These are phyloP conservation scores for Vinca minor DNA, from an alignment of 257 asterid species.

Conservation along the genomic window DNA sequence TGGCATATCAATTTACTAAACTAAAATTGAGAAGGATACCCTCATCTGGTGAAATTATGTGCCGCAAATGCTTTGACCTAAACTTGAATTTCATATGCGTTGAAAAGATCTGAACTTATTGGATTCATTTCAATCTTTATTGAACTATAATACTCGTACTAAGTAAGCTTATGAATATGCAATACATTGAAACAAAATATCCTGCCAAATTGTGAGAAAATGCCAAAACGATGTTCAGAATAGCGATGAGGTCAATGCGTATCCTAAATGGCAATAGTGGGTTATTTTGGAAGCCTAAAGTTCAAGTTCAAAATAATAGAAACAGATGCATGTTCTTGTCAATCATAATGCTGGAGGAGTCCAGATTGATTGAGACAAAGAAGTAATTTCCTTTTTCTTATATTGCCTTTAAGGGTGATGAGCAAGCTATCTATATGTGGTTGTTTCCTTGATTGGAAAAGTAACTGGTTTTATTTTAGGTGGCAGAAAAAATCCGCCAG, in stretches of 20 bases:
- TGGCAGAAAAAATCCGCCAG: constrained; percentile 83
- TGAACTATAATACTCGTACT: not conserved
- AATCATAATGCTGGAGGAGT: not conserved
- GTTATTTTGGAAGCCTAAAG: constrained; percentile 1
- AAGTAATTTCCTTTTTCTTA: not conserved
- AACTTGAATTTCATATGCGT: constrained; percentile 1
- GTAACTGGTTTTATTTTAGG: constrained; percentile 36
- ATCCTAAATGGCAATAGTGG: not conserved
- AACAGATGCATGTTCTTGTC: not conserved
- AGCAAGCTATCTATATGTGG: not conserved
- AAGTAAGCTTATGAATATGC: not conserved
- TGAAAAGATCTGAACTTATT: not conserved
- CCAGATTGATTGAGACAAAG: not conserved
- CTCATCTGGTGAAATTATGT: not conserved
- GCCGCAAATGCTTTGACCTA: not conserved
- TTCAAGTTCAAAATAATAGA: not conserved
- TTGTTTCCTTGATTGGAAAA: constrained; percentile 10
- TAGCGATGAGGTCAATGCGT: not conserved
- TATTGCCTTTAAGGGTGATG: not conserved
- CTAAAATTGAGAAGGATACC: not conserved
- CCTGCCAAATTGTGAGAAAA: not conserved
- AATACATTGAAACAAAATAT: not conserved
- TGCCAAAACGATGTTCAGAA: not conserved
- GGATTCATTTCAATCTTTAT: not conserved
- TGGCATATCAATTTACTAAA: not conserved